Base-by-base conservation (phyloP, 495 filamentous ascomycete genomes). In the Talaromyces wortmannii region DNA sequence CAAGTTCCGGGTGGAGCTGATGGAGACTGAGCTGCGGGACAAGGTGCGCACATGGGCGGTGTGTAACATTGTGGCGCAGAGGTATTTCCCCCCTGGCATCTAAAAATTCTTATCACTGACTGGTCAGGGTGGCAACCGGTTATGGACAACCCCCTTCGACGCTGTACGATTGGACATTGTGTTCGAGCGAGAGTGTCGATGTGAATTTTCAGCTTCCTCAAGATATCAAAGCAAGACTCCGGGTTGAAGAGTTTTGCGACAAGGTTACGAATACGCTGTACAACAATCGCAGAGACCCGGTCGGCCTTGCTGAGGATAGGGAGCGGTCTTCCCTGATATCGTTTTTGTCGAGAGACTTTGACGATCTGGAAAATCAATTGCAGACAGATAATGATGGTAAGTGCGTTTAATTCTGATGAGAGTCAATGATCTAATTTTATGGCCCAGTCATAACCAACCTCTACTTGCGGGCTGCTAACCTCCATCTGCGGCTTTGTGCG, bases 101-200 rank as follows among this genome's bases (percentile, higher is more conserved):
- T 45, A 7, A 11, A 30, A 33, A 13, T 42, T 12, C 7, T 46
- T 55, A 6, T 50, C 4, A 32, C 61, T 75, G 55, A 73, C 48
- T 30, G 15, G 48, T 29, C 52, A 89, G 87, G 52, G 85, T 95
- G 55, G 88, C 90, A 7, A 96, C 91, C 7, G 91, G 90, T 13
- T 91, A 95, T 66, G 91, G 91, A 33, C 91, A 95, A 63, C 91
- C 91, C 6, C 87, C 91, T 2, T 85, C 87, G n/a, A 91, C 87
- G 6, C 65, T 92, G 11, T 96, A 94, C 63, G 91, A 95, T 67
- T 92, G 88, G 84, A 91, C 90, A 0, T 65, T 95, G 40, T 83
- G 82, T 7, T 75, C 84, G 17, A 78, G 79, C 29, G 81, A 84
- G 16, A 81, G 81, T 6, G 74, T 81, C 40, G 82, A 87, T 47